Evolutionary conservation across 164 flowering plant genomes (phyloP).

Genomic region (Aristolochia contorta): DNA sequence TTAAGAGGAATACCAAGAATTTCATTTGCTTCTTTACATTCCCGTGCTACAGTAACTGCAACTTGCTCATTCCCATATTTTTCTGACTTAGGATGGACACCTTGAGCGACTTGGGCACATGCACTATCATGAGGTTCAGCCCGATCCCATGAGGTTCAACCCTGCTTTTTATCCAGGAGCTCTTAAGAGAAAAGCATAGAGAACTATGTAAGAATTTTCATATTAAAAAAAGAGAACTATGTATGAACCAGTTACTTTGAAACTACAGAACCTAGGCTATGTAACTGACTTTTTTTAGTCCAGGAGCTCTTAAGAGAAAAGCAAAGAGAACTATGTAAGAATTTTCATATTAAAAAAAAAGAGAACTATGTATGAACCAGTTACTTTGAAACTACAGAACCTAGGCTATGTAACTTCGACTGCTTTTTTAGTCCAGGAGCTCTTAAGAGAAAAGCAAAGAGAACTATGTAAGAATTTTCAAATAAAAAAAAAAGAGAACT

Average conservation of each 20-base stretch:
- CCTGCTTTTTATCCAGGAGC: constrained; percentile 53
- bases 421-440: constrained; percentile 54
- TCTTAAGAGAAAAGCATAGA: constrained; percentile 39
- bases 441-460: constrained; percentile 25
- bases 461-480: no score
- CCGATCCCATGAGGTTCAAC: constrained; percentile 32
- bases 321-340: not conserved
- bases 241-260: no score
- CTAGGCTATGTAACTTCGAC: constrained; percentile 19
- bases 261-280: no score
- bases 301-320: constrained; percentile 40
- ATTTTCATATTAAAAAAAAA: no score
- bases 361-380: no score
- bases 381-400: no score
- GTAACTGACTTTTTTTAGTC: no score
- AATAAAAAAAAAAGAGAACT: not conserved
- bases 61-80: constrained; percentile 21
- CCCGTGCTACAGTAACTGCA: constrained; percentile 17
- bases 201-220: no score
- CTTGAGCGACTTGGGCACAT: constrained; percentile 46
- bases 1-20: constrained; percentile 24
- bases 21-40: constrained; percentile 24
- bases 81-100: constrained; percentile 38
- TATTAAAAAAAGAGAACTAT: no score
- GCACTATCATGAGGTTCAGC: constrained; percentile 51